A percentile compares a stretch with the other conserved stretches of the same genome.
Conservation (phyloP, 148 eudicot species). For the Amaranthus palmeri region DNA sequence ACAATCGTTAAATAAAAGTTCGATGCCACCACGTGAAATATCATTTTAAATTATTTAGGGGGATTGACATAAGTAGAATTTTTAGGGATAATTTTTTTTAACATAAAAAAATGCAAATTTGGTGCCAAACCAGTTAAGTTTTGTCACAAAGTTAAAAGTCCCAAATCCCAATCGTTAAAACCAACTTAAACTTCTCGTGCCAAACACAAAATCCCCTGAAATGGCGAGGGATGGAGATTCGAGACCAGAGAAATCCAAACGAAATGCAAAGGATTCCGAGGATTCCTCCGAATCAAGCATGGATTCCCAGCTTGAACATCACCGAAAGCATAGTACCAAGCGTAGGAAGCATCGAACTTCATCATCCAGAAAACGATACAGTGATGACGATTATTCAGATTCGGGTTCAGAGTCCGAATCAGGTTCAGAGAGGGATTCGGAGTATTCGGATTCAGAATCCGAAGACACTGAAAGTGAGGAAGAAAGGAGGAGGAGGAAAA, state of each 20-base stretch:
- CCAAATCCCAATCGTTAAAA: too few species aligned
- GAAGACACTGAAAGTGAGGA: slow-evolving; percentile 38
- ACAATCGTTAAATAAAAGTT: too few species aligned
- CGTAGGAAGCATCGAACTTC: slow-evolving; percentile 26
- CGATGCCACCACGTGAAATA: too few species aligned
- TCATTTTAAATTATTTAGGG: too few species aligned
- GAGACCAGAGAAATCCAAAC: slow-evolving; percentile 31
- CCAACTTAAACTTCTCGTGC: too few species aligned
- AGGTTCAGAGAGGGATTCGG: slow-evolving; percentile 33
- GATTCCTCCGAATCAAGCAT: slow-evolving; percentile 24
- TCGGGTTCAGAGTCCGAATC: slow-evolving; percentile 41
- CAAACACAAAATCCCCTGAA: background rate
- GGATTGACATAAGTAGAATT: too few species aligned
- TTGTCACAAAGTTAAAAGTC: too few species aligned
- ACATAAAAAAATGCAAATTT: too few species aligned
- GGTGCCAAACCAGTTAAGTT: too few species aligned
- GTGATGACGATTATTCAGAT: slow-evolving; percentile 28
- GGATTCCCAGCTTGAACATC: slow-evolving; percentile 27
- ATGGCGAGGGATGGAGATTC: slow-evolving; percentile 33
- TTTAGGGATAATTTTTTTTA: too few species aligned
- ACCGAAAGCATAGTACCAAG: slow-evolving; percentile 21
- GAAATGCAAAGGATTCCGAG: slow-evolving; percentile 25
- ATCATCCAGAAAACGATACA: slow-evolving; percentile 28
- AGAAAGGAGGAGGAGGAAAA: slow-evolving; percentile 36
- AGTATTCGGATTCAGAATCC: slow-evolving; percentile 33